Evolutionary conservation across 176 grass and related monocot species (phyloP), one percentile per base, ranked within the genome.

Genomic region (Dactylis glomerata): DNA sequence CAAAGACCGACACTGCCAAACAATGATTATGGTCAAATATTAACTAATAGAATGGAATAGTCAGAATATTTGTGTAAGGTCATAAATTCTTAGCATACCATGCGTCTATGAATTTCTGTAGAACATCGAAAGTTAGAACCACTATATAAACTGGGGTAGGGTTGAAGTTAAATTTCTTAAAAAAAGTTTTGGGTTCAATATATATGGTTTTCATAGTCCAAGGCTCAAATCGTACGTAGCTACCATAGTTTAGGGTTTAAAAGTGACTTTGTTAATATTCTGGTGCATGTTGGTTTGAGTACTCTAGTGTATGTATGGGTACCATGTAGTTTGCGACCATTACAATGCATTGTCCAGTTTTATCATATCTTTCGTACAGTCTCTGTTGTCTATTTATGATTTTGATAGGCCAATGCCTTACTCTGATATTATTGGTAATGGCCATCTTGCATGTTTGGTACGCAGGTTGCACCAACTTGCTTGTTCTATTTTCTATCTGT

Each of bases 401-500:
- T 59, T n/a, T 86, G 70, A 24, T 72, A 84, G 41, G 19, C 33
- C 27, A 65, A 4, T 24, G 0, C 70, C 17, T 13, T 17, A 51
- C 54, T 86, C 59, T 82, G 33, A 82, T 47, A 44, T 34, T 50
- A 34, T 41, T 61, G 36, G 32, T 71, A 31, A 57, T 73, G 64
- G 9, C 16, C 41, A 63, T 65, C 37, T 90, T 95, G 44, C 44
- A 73, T 89, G 74, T 79, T 79, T 87, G 79, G 14, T 96, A 85
- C 41, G 85, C 87, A 98, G 96, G 92, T 98, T 85, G 93, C 91
- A 50, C 91, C 96, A 1, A 94, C 91, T 69, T 98, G 93, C 93
- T 83, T 98, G 68, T 92, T 90, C 37, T 91, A 44, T 44, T 27
- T 63, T 63, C 27, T 31, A 63, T 63, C 5, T 13, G 31, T 63